Conservation (phyloP, 2,329 filamentous ascomycete species). For the Stemphylium beticola region DNA sequence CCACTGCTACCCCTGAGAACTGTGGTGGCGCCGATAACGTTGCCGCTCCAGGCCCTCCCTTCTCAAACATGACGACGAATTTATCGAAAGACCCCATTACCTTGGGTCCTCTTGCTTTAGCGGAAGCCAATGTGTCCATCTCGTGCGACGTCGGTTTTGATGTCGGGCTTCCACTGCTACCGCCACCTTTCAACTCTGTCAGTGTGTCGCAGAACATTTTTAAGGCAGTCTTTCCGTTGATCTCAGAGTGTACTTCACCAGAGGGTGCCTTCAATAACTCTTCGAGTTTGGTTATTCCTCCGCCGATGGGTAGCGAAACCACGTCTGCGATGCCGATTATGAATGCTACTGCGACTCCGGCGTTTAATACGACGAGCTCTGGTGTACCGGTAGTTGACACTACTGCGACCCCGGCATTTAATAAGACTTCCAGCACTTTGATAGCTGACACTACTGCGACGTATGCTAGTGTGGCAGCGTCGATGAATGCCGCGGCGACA, state of each 20-base stretch:
- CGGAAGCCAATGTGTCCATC: constrained; percentile 35
- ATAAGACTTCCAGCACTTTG: not conserved
- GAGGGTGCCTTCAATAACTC: constrained; percentile 1
- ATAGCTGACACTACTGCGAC: not conserved
- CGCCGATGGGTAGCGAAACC: not conserved
- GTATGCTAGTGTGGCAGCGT: not conserved
- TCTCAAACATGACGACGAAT: constrained; percentile 7
- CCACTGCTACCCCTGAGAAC: constrained; percentile 25
- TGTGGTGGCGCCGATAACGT: constrained; percentile 23
- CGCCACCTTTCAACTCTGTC: constrained; percentile 21
- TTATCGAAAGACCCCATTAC: not conserved
- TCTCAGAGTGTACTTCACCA: constrained; percentile 27
- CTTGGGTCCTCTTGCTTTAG: constrained; percentile 28
- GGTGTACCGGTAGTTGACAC: not conserved
- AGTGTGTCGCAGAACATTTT: constrained; percentile 26
- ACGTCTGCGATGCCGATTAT: not conserved
- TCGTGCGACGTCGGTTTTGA: constrained; percentile 26
- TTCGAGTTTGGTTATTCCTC: not conserved
- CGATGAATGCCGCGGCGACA: not conserved
- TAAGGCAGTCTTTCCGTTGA: constrained; percentile 24
- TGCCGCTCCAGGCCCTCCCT: not conserved
- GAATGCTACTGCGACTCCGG: not conserved
- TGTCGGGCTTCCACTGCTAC: constrained; percentile 29
- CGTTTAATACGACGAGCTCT: not conserved
- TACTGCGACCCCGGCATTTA: not conserved